Percentiles rank a stretch among this genome's conserved stretches.
Evolutionary conservation across 192 early-diverging fungal species (phyloP).

Genomic region (Linnemannia hyalina): DNA sequence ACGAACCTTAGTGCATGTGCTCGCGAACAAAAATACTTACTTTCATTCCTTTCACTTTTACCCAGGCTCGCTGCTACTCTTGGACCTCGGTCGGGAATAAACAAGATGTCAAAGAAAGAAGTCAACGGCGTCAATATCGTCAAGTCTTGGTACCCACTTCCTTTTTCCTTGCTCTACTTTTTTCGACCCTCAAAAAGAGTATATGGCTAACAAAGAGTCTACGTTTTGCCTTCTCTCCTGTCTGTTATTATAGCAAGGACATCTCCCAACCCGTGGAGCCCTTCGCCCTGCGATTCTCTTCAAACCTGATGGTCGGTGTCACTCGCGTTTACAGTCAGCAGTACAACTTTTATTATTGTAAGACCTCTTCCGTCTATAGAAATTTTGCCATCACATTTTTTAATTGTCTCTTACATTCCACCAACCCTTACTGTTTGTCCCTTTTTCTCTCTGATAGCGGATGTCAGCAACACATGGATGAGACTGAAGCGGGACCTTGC

Average conservation of each 20-base stretch:
- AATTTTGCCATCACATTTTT: not conserved
- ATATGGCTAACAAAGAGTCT: not conserved
- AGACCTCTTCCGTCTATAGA: not conserved
- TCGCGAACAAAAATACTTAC: not conserved
- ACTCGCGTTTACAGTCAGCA: slow-evolving; percentile 67
- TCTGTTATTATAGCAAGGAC: slow-evolving; percentile 16
- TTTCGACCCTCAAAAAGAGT: not conserved
- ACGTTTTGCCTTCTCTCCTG: not conserved
- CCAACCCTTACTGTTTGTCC: not conserved
- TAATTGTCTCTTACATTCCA: not conserved
- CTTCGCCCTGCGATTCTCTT: slow-evolving; percentile 67
- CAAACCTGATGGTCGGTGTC: slow-evolving; percentile 72
- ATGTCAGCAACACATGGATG: slow-evolving; percentile 59
- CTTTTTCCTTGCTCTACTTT: not conserved
- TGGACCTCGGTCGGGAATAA: slow-evolving; percentile 60
- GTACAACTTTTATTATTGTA: slow-evolving; percentile 68
- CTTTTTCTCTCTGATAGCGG: slow-evolving; percentile 35
- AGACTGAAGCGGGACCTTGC: slow-evolving; percentile 45
- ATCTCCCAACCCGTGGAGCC: slow-evolving; percentile 64
- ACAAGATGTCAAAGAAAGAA: slow-evolving; percentile 67
- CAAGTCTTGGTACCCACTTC: slow-evolving; percentile 58
- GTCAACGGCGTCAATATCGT: slow-evolving; percentile 67
- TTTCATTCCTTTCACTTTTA: not conserved
- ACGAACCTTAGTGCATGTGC: not conserved
- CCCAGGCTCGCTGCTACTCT: slow-evolving; percentile 66